Conservation (phyloP, 1,284 basidiomycete species). For the Peniophora sp. region DNA sequence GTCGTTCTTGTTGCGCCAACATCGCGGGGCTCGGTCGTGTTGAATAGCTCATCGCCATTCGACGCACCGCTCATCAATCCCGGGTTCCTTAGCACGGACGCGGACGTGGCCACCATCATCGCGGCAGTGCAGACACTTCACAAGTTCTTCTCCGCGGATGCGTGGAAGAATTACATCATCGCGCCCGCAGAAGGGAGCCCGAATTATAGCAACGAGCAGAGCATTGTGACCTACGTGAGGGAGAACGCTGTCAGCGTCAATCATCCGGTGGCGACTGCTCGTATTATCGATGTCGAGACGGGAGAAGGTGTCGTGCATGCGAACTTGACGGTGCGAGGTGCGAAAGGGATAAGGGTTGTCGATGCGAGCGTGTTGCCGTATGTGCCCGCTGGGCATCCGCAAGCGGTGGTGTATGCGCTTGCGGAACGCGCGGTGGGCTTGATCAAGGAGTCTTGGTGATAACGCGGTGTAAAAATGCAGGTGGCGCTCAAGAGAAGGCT, state of each 20-base stretch:
- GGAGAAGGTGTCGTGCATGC: slow-evolving; percentile 40
- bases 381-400: background rate
- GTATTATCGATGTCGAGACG: slow-evolving; percentile 17
- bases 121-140: slow-evolving; percentile 14
- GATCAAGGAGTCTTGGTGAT: background rate
- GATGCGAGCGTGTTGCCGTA: slow-evolving; percentile 13
- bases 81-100: slow-evolving; percentile 8
- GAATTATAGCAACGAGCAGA: slow-evolving; percentile 12
- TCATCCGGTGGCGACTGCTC: slow-evolving; percentile 21
- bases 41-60: slow-evolving; percentile 2
- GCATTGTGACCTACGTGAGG: slow-evolving; percentile 16
- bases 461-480: no score
- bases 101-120: slow-evolving; percentile 9
- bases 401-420: background rate
- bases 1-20: slow-evolving; percentile 1
- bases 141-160: slow-evolving; percentile 13
- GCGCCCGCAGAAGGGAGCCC: slow-evolving; percentile 7
- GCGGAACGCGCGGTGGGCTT: background rate
- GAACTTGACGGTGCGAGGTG: slow-evolving; percentile 43
- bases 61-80: slow-evolving; percentile 16
- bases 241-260: slow-evolving; percentile 12
- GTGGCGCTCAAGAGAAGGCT: no score
- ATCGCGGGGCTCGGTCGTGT: background rate
- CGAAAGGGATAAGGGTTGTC: slow-evolving; percentile 21
- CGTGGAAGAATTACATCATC: slow-evolving; percentile 17